Conservation (phyloP, 2,329 filamentous ascomycete species). For the Aspergillus transmontanensis region DNA sequence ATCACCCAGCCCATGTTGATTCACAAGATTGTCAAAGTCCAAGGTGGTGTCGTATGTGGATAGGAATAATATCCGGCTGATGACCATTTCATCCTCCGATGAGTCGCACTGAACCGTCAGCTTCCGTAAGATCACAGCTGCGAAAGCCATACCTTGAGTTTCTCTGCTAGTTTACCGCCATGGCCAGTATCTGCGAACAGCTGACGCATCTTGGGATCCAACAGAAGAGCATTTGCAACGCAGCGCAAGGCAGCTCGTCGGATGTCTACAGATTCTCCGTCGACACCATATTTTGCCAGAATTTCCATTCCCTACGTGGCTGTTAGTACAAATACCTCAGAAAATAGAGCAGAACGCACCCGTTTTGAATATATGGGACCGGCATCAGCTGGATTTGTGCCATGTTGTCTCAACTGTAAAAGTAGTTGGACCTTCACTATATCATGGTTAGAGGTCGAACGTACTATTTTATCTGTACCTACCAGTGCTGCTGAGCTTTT, state of each 20-base stretch:
- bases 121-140: background rate
- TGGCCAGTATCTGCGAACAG: constrained; percentile 72
- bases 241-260: constrained; percentile 78
- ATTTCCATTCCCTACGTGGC: constrained; percentile 70
- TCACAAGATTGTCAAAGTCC: constrained; percentile 66
- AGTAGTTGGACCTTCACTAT: constrained; percentile 48
- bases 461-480: background rate
- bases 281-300: constrained; percentile 73
- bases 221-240: constrained; percentile 79
- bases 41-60: constrained; percentile 76
- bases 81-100: constrained; percentile 83
- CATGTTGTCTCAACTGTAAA: constrained; percentile 73
- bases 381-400: constrained; percentile 70
- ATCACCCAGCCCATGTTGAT: constrained; percentile 67
- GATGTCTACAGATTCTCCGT: constrained; percentile 62
- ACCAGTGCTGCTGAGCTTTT: constrained; percentile 63
- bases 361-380: constrained; percentile 82
- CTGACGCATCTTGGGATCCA: constrained; percentile 69
- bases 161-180: constrained; percentile 67
- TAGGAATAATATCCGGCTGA: constrained; percentile 76
- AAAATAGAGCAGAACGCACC: constrained; percentile 46
- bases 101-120: constrained; percentile 58
- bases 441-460: constrained; percentile 4
- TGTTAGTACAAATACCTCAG: constrained; percentile 11
- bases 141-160: constrained; percentile 58